Evolutionary conservation across 192 early-diverging fungal species (phyloP), one percentile per base, ranked within the genome.

Genomic region (Entomortierella lignicola): DNA sequence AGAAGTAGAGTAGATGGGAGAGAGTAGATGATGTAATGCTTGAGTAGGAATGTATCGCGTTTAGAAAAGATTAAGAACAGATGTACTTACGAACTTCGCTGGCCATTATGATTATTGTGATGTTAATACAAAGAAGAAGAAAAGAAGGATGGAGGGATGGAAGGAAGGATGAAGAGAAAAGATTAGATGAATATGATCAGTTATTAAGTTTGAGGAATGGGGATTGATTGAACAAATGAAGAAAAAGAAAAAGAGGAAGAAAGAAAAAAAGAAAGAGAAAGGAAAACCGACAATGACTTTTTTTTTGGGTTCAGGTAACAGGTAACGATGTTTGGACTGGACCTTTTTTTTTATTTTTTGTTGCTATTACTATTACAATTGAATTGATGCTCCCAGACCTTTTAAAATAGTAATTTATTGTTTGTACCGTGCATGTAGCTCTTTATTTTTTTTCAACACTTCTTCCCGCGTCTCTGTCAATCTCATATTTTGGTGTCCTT

Each of bases 81-180:
- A n/a, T n/a, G 31, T 55, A 61, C 67, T 34, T 66, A 74, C 72
- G 72, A 27, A 64, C 65, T 77, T 68, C 66, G 41, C 48, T 57
- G 54, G 68, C 69, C 63, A 60, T 77, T 58, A 52, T 73, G 66
- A 20, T 23, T 44, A 31, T 34, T 47, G 25, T 52, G 67, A 71
- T 32, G n/a, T n/a, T n/a, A n/a, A n/a, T n/a, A n/a, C n/a, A n/a
- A n/a, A n/a, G 56, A 63, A 48, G n/a, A n/a, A 18, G 27, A 10
- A 58, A 8, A 55, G 66, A 58, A 10, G 25, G 41, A 56, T 31
- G 21, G 37, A 43, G 21, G 34, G 39, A 21, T 5, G 2, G 31
- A 56, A 34, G n/a, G 32, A 29, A 50, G 17, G 56, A 29, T 30
- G 15, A 15, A 70, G 6, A n/a, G 30, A 52, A 51, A 31, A 17